Conservation (phyloP, 305 asterid genomes). For the Withania somnifera region DNA sequence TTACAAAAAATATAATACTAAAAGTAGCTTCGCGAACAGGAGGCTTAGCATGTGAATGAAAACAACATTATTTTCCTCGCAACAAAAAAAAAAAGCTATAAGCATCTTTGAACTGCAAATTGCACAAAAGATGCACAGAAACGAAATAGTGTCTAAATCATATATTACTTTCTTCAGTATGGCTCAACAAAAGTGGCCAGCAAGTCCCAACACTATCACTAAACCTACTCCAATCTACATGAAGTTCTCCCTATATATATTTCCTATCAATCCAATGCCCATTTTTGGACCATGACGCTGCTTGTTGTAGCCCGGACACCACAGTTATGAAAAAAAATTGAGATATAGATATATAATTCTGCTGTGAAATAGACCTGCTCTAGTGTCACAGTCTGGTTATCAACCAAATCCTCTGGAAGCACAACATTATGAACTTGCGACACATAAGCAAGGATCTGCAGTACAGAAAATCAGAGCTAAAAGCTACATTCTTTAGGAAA, state of each 20-base stretch:
- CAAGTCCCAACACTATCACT: neutral
- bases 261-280: neutral
- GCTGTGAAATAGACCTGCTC: conserved; percentile 42
- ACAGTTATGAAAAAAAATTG: neutral
- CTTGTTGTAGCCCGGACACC: neutral
- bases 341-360: neutral
- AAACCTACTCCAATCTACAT: neutral
- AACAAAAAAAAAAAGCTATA: neutral
- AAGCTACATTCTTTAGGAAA: neutral
- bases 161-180: neutral
- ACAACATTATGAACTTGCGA: conserved; percentile 85
- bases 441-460: conserved; percentile 89
- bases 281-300: too few species aligned
- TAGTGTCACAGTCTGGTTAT: conserved; percentile 55
- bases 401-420: conserved; percentile 69
- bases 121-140: neutral
- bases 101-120: neutral
- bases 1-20: too few species aligned
- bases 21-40: too few species aligned
- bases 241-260: neutral
- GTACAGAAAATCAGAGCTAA: conserved; percentile 7
- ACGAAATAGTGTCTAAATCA: neutral
- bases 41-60: too few species aligned
- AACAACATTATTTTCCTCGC: neutral
- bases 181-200: neutral